Evolutionary conservation across 2,329 filamentous ascomycete species (phyloP).

Genomic region (Lachnellula hyalina): DNA sequence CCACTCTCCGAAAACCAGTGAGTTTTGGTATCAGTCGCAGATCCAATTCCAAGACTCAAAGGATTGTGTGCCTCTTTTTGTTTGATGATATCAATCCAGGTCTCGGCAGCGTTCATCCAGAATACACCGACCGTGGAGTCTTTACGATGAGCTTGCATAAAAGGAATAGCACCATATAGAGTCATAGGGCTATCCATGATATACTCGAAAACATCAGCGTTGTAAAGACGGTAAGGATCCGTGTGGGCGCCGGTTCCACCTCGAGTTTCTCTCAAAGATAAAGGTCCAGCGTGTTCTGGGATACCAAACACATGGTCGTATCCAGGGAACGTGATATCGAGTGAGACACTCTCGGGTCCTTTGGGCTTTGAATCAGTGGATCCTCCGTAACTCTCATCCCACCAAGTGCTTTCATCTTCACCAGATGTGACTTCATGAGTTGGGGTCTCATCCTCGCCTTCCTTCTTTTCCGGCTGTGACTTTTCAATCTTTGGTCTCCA

Average conservation of each 20-base stretch:
- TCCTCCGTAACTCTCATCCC: constrained; percentile 94
- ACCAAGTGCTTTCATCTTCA: constrained; percentile 87
- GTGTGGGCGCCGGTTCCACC: constrained; percentile 79
- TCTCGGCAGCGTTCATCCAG: constrained; percentile 96
- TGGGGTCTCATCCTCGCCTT: constrained; percentile 38
- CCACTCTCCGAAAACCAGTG: constrained; percentile 97
- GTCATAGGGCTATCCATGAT: constrained; percentile 97
- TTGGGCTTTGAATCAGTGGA: constrained; percentile 94
- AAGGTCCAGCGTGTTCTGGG: constrained; percentile 81
- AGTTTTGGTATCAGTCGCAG: constrained; percentile 74
- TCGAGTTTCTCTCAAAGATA: constrained; percentile 85
- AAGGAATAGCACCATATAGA: constrained; percentile 91
- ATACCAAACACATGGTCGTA: constrained; percentile 94
- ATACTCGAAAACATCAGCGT: constrained; percentile 97
- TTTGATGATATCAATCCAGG: constrained; percentile 94
- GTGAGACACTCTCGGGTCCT: constrained; percentile 83
- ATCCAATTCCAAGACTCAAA: constrained; percentile 63
- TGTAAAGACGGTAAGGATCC: constrained; percentile 93
- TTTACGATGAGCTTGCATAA: constrained; percentile 96
- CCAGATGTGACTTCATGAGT: constrained; percentile 34
- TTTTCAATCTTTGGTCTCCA: constrained; percentile 83
- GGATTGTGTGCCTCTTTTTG: constrained; percentile 68
- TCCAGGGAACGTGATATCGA: constrained; percentile 88
- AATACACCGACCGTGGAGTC: constrained; percentile 92
- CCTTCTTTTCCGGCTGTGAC: constrained; percentile 29